Percentiles rank a stretch among this genome's conserved stretches.
Conservation (phyloP, 2,329 filamentous ascomycete genomes). For the Trichophyton equinum region DNA sequence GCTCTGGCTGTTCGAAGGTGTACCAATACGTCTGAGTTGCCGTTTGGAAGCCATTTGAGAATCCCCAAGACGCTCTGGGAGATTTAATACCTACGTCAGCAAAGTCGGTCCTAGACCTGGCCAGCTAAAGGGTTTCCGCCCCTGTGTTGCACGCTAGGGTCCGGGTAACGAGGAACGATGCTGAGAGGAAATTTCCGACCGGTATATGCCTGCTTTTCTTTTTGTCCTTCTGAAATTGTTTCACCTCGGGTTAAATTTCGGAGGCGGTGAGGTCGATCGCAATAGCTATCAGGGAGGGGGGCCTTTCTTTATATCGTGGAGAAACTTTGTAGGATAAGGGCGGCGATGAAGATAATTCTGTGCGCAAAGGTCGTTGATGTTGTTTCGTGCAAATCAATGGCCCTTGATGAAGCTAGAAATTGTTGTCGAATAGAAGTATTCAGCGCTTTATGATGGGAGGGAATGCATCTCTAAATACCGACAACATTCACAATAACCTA, state of each 20-base stretch:
- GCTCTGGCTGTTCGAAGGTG: background rate
- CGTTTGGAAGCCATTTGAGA: background rate
- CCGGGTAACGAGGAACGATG: background rate
- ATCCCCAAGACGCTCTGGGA: background rate
- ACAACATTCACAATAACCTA: background rate
- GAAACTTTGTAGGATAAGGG: background rate
- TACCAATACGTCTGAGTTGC: background rate
- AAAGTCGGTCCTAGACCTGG: background rate
- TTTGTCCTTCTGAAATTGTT: constrained; percentile 4
- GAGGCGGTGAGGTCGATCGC: constrained; percentile 1
- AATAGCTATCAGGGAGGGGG: background rate
- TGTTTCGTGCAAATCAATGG: background rate
- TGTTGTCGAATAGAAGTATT: background rate
- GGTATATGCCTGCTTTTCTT: constrained; percentile 1
- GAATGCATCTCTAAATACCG: background rate
- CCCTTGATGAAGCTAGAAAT: background rate
- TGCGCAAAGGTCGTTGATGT: background rate
- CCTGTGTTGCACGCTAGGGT: background rate
- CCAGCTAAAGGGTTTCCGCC: background rate
- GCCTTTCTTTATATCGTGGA: constrained; percentile 1
- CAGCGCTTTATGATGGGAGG: background rate
- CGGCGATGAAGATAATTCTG: background rate
- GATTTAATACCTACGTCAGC: background rate
- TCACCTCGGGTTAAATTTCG: background rate
- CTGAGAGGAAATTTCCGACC: background rate